Base-by-base conservation (phyloP, 2,329 filamentous ascomycete species). In the Cordyceps tenuipes region DNA sequence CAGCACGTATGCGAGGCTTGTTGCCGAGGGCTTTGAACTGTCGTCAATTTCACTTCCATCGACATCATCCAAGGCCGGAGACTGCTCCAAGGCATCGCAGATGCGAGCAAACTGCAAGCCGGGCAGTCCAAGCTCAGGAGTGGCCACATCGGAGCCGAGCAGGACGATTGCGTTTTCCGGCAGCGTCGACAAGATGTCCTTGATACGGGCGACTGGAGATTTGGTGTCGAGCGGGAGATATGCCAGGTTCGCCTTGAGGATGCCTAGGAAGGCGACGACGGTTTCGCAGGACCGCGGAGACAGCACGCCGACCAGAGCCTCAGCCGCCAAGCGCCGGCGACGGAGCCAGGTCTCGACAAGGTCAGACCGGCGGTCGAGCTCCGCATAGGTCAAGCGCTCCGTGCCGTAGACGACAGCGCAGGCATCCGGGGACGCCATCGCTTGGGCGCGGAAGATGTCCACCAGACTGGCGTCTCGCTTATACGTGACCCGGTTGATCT, bases 1-100 rank as follows among this genome's bases (percentile, higher is more conserved):
- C 66, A 80, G 77, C 63, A 79, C 77, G 29, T 68, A 68, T 2
- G 64, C 64, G 19, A 66, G 63, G 26, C 61, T 64, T 3, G 46
- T 58, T 6, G 60, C 29, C 15, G 57, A 48, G 2, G 62, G 62
- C n/a, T 19, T 13, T 19, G 19, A 19, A 21, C 9, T 5, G 3
- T 7, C 3, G 23, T 12, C 26, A 2, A 5, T 4, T 5, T 36
- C 26, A 17, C 19, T 3, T 15, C 23, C 52, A 17, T 44, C 19
- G 1, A 10, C 13, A 31, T 6, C 10, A 17, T 9, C 48, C 13
- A 9, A 13, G 9, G 17, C 17, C 7, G 13, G 13, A 19, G n/a
- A 3, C 1, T 43, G 39, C 39, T 43, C 1, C 41, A 41, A n/a
- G 13, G 31, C 19, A 8, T 60, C 59, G 17, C 31, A 23, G 19